Evolutionary conservation across 1,139 yeast genomes (phyloP).

Genomic region (Arxiozyma slooffiae): DNA sequence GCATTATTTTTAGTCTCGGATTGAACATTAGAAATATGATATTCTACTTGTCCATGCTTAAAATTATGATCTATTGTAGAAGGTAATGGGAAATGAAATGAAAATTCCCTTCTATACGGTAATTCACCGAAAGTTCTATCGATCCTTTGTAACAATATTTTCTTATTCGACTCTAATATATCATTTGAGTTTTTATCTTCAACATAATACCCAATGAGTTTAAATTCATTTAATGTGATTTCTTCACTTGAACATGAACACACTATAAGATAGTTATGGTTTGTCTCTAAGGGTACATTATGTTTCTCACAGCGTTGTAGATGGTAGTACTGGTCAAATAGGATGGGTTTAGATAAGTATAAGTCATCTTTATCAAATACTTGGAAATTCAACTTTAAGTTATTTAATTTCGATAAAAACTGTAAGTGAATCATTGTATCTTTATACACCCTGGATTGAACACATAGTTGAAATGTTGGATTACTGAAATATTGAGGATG

Average conservation of each 20-base stretch:
- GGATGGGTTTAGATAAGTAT: conserved; percentile 27
- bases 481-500: conserved; percentile 40
- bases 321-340: conserved; percentile 31
- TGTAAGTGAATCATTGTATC: conserved; percentile 35
- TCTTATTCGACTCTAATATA: background rate
- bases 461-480: conserved; percentile 48
- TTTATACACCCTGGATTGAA: conserved; percentile 13
- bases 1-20: conserved; percentile 8
- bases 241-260: conserved; percentile 19
- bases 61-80: conserved; percentile 7
- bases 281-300: conserved; percentile 34
- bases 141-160: conserved; percentile 3
- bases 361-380: conserved; percentile 30
- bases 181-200: background rate
- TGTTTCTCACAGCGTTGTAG: conserved; percentile 24
- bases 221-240: conserved; percentile 6
- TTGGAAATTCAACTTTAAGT: conserved; percentile 29
- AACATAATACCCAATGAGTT: conserved; percentile 3
- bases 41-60: conserved; percentile 7
- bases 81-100: conserved; percentile 1
- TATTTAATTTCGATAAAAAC: conserved; percentile 31
- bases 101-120: conserved; percentile 8
- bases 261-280: conserved; percentile 31
- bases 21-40: conserved; percentile 8
- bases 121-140: conserved; percentile 14